These are phyloP conservation scores for Pulveroboletus frians DNA, from an alignment of 768 basidiomycete genomes.

Conservation along the genomic window DNA sequence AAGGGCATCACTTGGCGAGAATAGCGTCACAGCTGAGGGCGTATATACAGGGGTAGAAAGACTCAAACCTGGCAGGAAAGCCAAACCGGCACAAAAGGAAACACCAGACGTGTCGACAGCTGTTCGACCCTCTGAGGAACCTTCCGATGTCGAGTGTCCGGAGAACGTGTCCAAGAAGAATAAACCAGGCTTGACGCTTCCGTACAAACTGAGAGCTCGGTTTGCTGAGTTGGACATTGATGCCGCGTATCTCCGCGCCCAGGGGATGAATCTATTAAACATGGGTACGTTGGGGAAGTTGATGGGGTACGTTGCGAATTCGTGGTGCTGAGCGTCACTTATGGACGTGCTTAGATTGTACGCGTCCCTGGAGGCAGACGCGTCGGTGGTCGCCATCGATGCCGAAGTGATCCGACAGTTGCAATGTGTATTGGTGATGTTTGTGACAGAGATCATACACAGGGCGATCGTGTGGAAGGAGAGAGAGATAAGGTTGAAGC, in stretches of 20 bases:
- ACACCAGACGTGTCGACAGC: constrained; percentile 7
- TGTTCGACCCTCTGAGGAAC: constrained; percentile 2
- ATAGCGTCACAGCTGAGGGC: constrained; percentile 6
- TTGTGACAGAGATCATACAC: constrained; percentile 47
- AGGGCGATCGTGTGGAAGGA: constrained; percentile 51
- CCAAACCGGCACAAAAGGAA: not conserved
- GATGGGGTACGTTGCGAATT: constrained; percentile 37
- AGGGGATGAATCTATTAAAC: constrained; percentile 42
- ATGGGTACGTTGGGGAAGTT: constrained; percentile 32
- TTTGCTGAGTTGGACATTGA: constrained; percentile 45
- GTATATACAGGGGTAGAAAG: constrained; percentile 14
- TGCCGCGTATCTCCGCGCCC: constrained; percentile 35
- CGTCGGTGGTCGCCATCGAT: constrained; percentile 38
- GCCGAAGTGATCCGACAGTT: constrained; percentile 44
- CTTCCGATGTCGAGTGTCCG: constrained; percentile 5
- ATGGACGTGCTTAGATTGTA: constrained; percentile 22
- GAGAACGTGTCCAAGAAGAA: constrained; percentile 13
- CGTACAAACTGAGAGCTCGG: constrained; percentile 39
- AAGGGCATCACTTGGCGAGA: constrained; percentile 47
- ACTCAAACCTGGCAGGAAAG: constrained; percentile 37
- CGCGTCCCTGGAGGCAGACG: constrained; percentile 25
- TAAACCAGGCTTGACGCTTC: constrained; percentile 38
- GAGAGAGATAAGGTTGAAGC: constrained; percentile 54
- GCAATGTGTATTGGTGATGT: constrained; percentile 42
- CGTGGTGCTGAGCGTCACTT: constrained; percentile 12